Evolutionary conservation across 164 flowering plant species (phyloP), one percentile per base, ranked within the genome.

Genomic region (Tinospora cordifolia): DNA sequence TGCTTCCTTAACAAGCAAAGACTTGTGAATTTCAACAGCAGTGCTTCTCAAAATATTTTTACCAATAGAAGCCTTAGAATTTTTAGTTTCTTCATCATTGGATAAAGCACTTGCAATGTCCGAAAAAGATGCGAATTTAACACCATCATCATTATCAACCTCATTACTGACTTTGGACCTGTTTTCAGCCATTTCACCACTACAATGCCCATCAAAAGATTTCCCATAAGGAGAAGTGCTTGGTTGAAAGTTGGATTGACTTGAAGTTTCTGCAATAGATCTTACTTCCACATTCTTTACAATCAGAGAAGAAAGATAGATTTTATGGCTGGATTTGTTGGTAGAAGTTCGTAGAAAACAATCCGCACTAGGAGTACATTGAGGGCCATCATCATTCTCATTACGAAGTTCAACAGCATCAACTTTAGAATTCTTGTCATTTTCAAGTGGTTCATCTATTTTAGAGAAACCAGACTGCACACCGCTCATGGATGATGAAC

Each of bases 401-500:
- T 70, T 68, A 38, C 14, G 34, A 25, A 49, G 60, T 39, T 49
- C 58, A 26, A 21, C 57, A 65, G 10, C 46, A 39, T 40, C 25
- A 71, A 40, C 21, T 51, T 63, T 30, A 30, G 36, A 30, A 30
- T 30, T 30, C 36, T 30, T 30, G 4, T 30, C 36, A 30, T 30
- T 30, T 4, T 30, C 36, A 30, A 30, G 36, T 30, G 36, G 36
- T 30, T 54, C 59, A 21, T 74, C 44, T 40, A 30, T 49, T 39
- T 22, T 44, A 39, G 12, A 74, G 76, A 68, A 24, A 40, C 70
- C 64, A 58, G 68, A 63, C 77, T 77, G 82, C 49, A 75, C 34
- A 34, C 24, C 84, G 57, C 75, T 78, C 44, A 47, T 63, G 62
- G 69, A 69, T 41, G 82, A 77, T 63, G 77, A 71, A 8, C 80